These are phyloP conservation scores for Stemphylium lycopersici DNA, from an alignment of 2,329 filamentous ascomycete genomes.

Conservation along the genomic window DNA sequence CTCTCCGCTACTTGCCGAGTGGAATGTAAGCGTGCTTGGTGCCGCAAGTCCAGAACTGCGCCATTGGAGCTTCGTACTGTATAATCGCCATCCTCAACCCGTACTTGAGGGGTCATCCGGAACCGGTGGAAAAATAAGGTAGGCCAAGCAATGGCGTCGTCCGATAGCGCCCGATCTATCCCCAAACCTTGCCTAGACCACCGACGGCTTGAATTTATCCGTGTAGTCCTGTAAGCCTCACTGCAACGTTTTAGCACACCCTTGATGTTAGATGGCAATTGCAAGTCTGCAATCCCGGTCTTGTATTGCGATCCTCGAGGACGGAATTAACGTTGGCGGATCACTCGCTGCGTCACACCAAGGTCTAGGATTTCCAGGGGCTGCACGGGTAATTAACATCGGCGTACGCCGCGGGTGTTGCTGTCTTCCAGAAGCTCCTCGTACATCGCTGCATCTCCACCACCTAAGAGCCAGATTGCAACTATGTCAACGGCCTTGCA, in stretches of 20 bases:
- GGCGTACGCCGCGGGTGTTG: background rate
- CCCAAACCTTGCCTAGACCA: constrained; percentile 17
- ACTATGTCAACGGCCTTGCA: background rate
- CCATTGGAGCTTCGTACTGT: constrained; percentile 22
- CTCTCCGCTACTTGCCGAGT: no score
- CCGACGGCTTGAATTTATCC: constrained; percentile 7
- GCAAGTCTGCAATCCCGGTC: background rate
- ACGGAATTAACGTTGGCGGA: no score
- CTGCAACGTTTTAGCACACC: no score
- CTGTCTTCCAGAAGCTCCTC: background rate
- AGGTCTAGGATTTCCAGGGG: no score
- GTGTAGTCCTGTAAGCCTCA: background rate
- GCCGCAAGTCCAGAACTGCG: constrained; percentile 19
- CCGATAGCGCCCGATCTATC: constrained; percentile 28
- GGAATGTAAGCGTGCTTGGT: background rate
- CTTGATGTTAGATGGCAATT: background rate
- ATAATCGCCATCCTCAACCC: constrained; percentile 5
- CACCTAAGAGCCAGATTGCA: background rate
- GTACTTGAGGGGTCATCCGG: constrained; percentile 8
- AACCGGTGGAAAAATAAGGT: constrained; percentile 34
- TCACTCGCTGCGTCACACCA: no score
- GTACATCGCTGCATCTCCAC: background rate
- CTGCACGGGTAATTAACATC: no score
- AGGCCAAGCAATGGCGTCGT: constrained; percentile 41
- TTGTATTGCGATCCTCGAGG: background rate